phyloP scores from a whole-genome alignment of 2,329 filamentous ascomycete genomes.

The Aureobasidium lini region DNA sequence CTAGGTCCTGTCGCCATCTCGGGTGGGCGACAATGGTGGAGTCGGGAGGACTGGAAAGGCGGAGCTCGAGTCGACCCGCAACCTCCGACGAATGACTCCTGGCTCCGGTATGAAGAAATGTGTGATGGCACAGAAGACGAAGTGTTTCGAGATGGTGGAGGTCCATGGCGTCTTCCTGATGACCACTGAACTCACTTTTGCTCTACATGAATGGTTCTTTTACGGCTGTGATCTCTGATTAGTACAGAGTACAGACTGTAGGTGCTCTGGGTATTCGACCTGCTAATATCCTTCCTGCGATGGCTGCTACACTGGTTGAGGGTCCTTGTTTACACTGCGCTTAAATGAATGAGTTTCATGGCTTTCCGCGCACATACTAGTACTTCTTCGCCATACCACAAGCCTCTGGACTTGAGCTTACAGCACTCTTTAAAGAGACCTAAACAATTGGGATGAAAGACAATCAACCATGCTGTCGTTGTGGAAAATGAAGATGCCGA shows the following conservation, averaged over 20 bases:
- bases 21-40: conserved; percentile 25
- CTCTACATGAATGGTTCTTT: too few species aligned
- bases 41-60: not conserved
- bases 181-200: not conserved
- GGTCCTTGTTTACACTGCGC: too few species aligned
- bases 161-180: conserved; percentile 1
- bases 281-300: too few species aligned
- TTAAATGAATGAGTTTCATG: too few species aligned
- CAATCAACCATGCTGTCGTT: not conserved
- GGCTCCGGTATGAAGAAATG: conserved; percentile 2
- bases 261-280: too few species aligned
- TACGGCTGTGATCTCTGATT: too few species aligned
- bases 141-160: conserved; percentile 3
- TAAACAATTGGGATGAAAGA: not conserved
- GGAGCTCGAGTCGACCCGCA: conserved; percentile 17
- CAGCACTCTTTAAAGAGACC: too few species aligned
- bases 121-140: not conserved
- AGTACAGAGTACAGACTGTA: too few species aligned
- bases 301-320: too few species aligned
- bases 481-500: not conserved
- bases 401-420: too few species aligned
- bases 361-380: too few species aligned
- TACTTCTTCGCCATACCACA: too few species aligned
- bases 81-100: conserved; percentile 21
- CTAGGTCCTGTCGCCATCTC: conserved; percentile 26